Evolutionary conservation across 257 asterid genomes (phyloP).

Genomic region (Nicotiana noctiflora): DNA sequence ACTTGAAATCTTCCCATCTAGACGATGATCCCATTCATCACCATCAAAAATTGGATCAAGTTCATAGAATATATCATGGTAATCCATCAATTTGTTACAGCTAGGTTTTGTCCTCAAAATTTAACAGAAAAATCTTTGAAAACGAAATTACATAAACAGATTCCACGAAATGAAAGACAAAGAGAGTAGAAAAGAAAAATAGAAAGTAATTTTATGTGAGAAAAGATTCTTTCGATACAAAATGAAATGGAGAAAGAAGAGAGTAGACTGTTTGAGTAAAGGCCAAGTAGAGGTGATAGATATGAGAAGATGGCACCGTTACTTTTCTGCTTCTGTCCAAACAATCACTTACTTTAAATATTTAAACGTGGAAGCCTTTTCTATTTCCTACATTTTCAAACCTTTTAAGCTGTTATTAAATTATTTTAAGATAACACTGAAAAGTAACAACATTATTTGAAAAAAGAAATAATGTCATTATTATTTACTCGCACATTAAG

Average conservation of each 20-base stretch:
- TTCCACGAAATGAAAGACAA: too few species aligned
- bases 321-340: neutral
- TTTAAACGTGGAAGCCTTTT: neutral
- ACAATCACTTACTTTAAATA: neutral
- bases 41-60: neutral
- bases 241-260: neutral
- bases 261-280: neutral
- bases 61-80: neutral
- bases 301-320: neutral
- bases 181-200: too few species aligned
- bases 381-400: neutral
- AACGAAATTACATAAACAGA: too few species aligned
- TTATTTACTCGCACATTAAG: too few species aligned
- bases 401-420: neutral
- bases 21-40: neutral
- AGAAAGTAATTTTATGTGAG: neutral
- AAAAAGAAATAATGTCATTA: neutral
- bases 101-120: too few species aligned
- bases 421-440: neutral
- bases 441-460: neutral
- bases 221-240: neutral
- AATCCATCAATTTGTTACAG: neutral
- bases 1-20: neutral
- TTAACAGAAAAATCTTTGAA: too few species aligned
- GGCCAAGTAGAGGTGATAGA: neutral